These are phyloP conservation scores for Podosphaera leucotricha DNA, from an alignment of 2,329 filamentous ascomycete genomes.

Conservation along the genomic window DNA sequence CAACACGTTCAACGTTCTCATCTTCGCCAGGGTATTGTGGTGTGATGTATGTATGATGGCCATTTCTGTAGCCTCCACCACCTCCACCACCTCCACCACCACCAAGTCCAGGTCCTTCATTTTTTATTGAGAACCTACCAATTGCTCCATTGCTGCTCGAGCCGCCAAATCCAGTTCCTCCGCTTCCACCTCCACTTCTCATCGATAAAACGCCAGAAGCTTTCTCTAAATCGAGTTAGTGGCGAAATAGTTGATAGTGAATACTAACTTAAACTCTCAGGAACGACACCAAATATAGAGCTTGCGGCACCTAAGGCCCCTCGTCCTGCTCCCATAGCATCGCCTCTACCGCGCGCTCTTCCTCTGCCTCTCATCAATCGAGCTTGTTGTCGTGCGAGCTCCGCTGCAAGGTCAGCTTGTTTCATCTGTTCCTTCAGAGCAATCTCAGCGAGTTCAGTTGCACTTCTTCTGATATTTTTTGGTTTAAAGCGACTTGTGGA, in stretches of 20 bases:
- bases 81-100: conserved; percentile 1
- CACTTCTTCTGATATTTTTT: conserved; percentile 12
- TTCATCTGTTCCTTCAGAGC: conserved; percentile 6
- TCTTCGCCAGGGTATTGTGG: conserved; percentile 11
- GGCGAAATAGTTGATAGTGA: not conserved
- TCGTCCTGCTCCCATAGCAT: conserved; percentile 13
- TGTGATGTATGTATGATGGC: not conserved
- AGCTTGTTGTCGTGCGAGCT: conserved; percentile 5
- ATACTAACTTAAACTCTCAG: conserved; percentile 9
- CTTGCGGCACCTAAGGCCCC: conserved; percentile 4
- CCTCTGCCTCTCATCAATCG: conserved; percentile 7
- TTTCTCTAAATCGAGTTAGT: not conserved
- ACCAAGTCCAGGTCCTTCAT: not conserved
- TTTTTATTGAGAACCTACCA: conserved; percentile 1
- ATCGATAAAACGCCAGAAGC: not conserved
- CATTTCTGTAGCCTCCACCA: not conserved
- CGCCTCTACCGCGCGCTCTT: conserved; percentile 12
- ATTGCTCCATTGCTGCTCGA: conserved; percentile 1
- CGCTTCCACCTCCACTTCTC: conserved; percentile 1
- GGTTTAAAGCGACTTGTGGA: conserved; percentile 15
- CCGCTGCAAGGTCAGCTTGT: conserved; percentile 3
- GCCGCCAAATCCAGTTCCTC: conserved; percentile 2
- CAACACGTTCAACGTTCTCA: conserved; percentile 6
- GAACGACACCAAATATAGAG: conserved; percentile 8
- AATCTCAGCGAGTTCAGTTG: conserved; percentile 9